Evolutionary conservation across 1,139 yeast species (phyloP).

Genomic region (Scheffersomyces parashehatae): DNA sequence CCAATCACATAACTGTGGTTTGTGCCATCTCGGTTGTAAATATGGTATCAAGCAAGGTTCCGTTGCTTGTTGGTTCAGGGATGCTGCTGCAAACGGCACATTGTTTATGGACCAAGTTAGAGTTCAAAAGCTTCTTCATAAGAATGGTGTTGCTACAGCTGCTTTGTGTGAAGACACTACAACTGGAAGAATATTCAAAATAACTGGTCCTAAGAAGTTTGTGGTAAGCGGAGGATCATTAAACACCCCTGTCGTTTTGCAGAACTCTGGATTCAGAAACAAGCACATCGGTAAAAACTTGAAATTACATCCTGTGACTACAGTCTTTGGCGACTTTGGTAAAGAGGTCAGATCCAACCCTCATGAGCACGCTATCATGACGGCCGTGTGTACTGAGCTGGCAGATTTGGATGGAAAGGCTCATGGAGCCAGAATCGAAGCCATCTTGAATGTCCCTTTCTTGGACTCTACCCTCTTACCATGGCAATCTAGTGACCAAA

Average conservation of each 20-base stretch:
- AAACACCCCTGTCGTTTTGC: constrained; percentile 52
- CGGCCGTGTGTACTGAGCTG: constrained; percentile 49
- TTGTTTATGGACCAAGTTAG: constrained; percentile 50
- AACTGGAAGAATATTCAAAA: constrained; percentile 32
- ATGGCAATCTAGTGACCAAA: constrained; percentile 41
- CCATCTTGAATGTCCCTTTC: constrained; percentile 50
- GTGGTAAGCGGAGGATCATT: constrained; percentile 54
- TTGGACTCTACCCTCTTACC: constrained; percentile 42
- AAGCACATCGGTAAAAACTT: constrained; percentile 55
- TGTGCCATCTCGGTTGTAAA: constrained; percentile 55
- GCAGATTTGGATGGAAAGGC: constrained; percentile 57
- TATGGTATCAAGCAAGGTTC: constrained; percentile 59
- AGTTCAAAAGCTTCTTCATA: constrained; percentile 43
- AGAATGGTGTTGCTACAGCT: constrained; percentile 47
- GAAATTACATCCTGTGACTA: constrained; percentile 54
- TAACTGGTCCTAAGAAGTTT: constrained; percentile 49
- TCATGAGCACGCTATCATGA: constrained; percentile 48
- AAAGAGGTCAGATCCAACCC: constrained; percentile 35
- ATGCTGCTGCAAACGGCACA: constrained; percentile 51
- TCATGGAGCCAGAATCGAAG: constrained; percentile 60
- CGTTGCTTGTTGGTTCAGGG: constrained; percentile 52
- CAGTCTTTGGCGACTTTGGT: constrained; percentile 46
- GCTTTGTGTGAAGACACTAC: constrained; percentile 34
- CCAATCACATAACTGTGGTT: constrained; percentile 48
- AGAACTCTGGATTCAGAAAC: constrained; percentile 54